Evolutionary conservation across 2,329 filamentous ascomycete genomes (phyloP).

Genomic region (Colletotrichum zoysiae): DNA sequence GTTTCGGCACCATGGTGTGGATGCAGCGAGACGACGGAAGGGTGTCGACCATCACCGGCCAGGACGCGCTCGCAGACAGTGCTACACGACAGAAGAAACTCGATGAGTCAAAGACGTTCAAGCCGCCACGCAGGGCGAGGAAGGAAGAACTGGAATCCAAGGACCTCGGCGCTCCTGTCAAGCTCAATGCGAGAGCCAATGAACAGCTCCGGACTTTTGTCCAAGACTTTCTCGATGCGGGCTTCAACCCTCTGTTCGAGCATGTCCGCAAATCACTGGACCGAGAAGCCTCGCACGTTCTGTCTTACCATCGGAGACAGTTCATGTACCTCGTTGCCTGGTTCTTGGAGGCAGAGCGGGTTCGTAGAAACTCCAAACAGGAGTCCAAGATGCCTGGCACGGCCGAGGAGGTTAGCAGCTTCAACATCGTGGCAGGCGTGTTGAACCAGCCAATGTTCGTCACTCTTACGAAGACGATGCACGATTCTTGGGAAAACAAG

Average conservation of each 20-base stretch:
- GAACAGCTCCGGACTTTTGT: slow-evolving; percentile 84
- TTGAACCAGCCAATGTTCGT: slow-evolving; percentile 97
- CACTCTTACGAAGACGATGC: slow-evolving; percentile 85
- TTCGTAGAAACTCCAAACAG: slow-evolving; percentile 73
- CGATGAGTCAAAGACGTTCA: slow-evolving; percentile 91
- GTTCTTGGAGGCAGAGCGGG: slow-evolving; percentile 90
- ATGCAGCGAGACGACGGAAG: slow-evolving; percentile 88
- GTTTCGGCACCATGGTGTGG: slow-evolving; percentile 98
- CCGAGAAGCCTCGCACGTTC: slow-evolving; percentile 85
- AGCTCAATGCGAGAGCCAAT: slow-evolving; percentile 80
- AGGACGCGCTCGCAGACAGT: slow-evolving; percentile 82
- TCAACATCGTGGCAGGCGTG: slow-evolving; percentile 88
- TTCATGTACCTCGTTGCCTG: slow-evolving; percentile 94
- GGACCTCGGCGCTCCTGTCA: slow-evolving; percentile 81
- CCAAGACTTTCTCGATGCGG: slow-evolving; percentile 92
- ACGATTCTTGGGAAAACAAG: slow-evolving; percentile 83
- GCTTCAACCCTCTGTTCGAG: slow-evolving; percentile 91
- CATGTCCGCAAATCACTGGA: slow-evolving; percentile 91
- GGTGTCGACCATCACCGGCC: slow-evolving; percentile 87
- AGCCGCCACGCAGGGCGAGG: slow-evolving; percentile 76
- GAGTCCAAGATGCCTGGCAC: slow-evolving; percentile 58
- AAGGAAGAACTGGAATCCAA: slow-evolving; percentile 74
- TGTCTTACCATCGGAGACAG: slow-evolving; percentile 82
- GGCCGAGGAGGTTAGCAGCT: slow-evolving; percentile 75
- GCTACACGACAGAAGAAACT: slow-evolving; percentile 85